Percentiles rank a stretch among this genome's conserved stretches.
These are phyloP conservation scores for Rauvolfia tetraphylla DNA, from an alignment of 257 asterid genomes.

Conservation along the genomic window DNA sequence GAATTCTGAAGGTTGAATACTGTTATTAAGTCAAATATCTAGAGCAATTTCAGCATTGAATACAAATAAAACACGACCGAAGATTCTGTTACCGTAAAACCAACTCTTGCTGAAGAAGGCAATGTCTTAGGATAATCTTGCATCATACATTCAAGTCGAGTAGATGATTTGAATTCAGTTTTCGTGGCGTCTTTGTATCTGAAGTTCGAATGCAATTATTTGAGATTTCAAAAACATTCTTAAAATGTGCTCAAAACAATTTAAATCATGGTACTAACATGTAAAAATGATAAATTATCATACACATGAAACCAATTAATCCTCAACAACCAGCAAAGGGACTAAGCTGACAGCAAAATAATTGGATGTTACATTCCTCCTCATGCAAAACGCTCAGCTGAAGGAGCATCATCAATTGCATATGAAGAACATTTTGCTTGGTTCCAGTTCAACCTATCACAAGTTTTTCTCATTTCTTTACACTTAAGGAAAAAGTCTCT, in stretches of 20 bases:
- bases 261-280: not conserved
- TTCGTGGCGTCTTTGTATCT: constrained; percentile 93
- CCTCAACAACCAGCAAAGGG: not conserved
- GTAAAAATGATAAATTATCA: not conserved
- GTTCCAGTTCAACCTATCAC: not conserved
- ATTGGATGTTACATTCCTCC: not conserved
- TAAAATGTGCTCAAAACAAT: not conserved
- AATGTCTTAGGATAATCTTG: constrained; percentile 97
- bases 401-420: not conserved
- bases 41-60: not conserved
- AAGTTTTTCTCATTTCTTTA: not conserved
- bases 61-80: not conserved
- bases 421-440: not conserved
- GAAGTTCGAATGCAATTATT: constrained; percentile 24
- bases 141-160: constrained; percentile 99
- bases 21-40: not conserved
- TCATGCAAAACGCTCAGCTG: not conserved
- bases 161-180: constrained; percentile 88
- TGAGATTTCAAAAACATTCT: constrained; percentile 1
- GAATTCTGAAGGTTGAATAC: constrained; percentile 2
- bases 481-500: too few species aligned
- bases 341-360: not conserved
- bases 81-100: constrained; percentile 78
- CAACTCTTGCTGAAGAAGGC: constrained; percentile 94
- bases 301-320: not conserved